phyloP scores from a whole-genome alignment of 768 basidiomycete genomes.

The Suillus occidentalis region DNA sequence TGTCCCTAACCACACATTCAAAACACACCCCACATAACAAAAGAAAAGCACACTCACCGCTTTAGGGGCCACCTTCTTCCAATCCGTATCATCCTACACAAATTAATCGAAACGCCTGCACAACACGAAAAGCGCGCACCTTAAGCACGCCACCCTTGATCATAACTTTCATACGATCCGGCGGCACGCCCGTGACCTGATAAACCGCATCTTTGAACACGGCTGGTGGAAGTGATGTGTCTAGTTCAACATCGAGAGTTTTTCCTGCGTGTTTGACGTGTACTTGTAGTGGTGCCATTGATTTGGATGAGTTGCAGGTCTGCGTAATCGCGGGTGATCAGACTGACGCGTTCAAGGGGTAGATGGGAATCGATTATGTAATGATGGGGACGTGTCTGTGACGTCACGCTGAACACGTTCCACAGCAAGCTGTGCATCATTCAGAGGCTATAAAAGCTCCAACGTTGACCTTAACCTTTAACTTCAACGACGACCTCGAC shows the following conservation, averaged over 20 bases:
- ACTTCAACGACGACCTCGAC: neutral
- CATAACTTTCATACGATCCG: slow-evolving; percentile 97
- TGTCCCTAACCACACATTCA: slow-evolving; percentile 58
- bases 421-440: slow-evolving; percentile 3
- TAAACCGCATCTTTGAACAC: slow-evolving; percentile 86
- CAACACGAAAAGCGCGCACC: slow-evolving; percentile 42
- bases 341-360: slow-evolving; percentile 15
- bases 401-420: slow-evolving; percentile 31
- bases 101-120: neutral
- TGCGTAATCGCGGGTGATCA: slow-evolving; percentile 5
- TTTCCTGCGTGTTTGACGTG: slow-evolving; percentile 92
- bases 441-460: neutral
- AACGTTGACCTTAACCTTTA: neutral
- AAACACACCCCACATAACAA: neutral
- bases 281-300: slow-evolving; percentile 71
- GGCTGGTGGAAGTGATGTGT: slow-evolving; percentile 64
- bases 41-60: slow-evolving; percentile 46
- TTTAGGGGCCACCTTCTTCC: slow-evolving; percentile 84
- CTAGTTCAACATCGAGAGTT: slow-evolving; percentile 65
- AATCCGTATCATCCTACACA: slow-evolving; percentile 78
- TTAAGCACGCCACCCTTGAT: slow-evolving; percentile 90
- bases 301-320: slow-evolving; percentile 11
- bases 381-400: slow-evolving; percentile 12
- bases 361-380: slow-evolving; percentile 33
- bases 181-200: slow-evolving; percentile 79